Conservation (phyloP, 805 yeast species). For the Barnettozyma californica region DNA sequence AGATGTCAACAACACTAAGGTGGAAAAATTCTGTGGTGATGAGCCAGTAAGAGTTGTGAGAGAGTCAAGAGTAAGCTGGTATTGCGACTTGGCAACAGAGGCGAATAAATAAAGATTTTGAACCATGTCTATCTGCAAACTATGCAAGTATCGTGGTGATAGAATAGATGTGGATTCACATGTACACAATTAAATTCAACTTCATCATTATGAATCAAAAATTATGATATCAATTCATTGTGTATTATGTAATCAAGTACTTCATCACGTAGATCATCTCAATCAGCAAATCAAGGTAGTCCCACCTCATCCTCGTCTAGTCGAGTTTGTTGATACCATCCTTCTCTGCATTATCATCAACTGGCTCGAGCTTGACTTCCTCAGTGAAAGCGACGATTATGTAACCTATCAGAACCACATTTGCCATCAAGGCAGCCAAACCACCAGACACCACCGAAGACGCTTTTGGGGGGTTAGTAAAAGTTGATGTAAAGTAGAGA, state of each 20-base stretch:
- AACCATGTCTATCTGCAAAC: slow-evolving; percentile 16
- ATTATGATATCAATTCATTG: not conserved
- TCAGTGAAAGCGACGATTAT: slow-evolving; percentile 72
- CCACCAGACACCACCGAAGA: slow-evolving; percentile 73
- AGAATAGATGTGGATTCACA: too few species aligned
- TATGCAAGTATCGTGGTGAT: too few species aligned
- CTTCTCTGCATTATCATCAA: slow-evolving; percentile 24
- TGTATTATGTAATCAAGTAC: not conserved
- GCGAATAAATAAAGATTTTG: slow-evolving; percentile 25
- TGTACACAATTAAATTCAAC: too few species aligned
- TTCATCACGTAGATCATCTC: not conserved
- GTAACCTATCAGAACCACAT: slow-evolving; percentile 67
- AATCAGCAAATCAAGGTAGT: not conserved
- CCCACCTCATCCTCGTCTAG: slow-evolving; percentile 1
- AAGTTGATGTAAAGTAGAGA: slow-evolving; percentile 14
- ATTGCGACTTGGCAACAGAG: slow-evolving; percentile 12
- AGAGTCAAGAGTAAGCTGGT: slow-evolving; percentile 17
- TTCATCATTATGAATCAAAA: too few species aligned
- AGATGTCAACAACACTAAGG: slow-evolving; percentile 16
- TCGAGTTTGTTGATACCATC: slow-evolving; percentile 32
- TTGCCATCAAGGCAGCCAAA: slow-evolving; percentile 71
- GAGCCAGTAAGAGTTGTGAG: slow-evolving; percentile 22
- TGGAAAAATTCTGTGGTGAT: slow-evolving; percentile 9
- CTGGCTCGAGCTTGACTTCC: slow-evolving; percentile 35
- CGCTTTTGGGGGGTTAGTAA: slow-evolving; percentile 15